Conservation (phyloP, 768 basidiomycete species). For the Termitomyces sp. region DNA sequence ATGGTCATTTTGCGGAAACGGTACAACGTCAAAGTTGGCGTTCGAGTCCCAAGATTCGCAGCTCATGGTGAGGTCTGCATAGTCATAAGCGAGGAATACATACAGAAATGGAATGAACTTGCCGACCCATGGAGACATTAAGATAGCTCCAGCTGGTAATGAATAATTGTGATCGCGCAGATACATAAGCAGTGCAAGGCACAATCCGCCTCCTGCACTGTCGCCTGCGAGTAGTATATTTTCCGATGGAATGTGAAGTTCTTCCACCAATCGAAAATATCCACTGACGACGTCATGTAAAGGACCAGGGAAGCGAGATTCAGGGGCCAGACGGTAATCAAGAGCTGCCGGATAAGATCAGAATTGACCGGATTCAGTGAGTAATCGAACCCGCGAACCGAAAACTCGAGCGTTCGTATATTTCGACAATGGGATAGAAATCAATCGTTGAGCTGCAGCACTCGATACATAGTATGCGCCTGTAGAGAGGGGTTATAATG, state of each 20-base stretch:
- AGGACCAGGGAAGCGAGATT: conserved; percentile 90
- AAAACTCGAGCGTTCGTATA: conserved; percentile 88
- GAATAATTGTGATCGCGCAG: conserved; percentile 88
- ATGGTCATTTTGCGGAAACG: conserved; percentile 74
- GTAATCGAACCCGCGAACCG: conserved; percentile 25
- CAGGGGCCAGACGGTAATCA: conserved; percentile 94
- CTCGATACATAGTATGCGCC: conserved; percentile 93
- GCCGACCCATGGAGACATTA: conserved; percentile 97
- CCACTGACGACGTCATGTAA: conserved; percentile 79
- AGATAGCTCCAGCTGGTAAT: conserved; percentile 77
- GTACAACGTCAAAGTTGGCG: conserved; percentile 78
- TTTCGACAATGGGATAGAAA: conserved; percentile 90
- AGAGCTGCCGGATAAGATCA: conserved; percentile 50
- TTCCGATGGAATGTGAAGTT: conserved; percentile 85
- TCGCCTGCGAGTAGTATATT: conserved; percentile 90
- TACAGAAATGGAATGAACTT: conserved; percentile 27
- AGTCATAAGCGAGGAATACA: conserved; percentile 2
- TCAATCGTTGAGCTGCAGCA: conserved; percentile 82
- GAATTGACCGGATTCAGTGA: neutral
- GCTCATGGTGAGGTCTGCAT: conserved; percentile 86
- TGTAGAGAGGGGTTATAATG: conserved; percentile 18
- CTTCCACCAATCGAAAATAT: conserved; percentile 83
- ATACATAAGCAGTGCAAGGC: conserved; percentile 86
- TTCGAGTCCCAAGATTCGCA: conserved; percentile 99
- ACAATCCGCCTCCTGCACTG: conserved; percentile 88